These are phyloP conservation scores for Pythium periplocum DNA, from an alignment of 352 stramenopile genomes.

Conservation along the genomic window DNA sequence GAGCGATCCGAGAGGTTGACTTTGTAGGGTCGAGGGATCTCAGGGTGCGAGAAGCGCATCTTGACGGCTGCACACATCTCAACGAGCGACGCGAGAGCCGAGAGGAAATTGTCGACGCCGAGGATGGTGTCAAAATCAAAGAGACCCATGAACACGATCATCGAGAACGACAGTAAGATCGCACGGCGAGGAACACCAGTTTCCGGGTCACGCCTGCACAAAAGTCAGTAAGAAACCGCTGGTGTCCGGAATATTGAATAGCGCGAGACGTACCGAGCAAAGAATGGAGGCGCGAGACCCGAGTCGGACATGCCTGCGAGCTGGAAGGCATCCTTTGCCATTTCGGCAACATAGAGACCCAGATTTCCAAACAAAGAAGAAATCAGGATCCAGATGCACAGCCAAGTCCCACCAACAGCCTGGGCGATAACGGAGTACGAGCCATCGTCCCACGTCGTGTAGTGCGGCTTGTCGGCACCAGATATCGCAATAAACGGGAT, in stretches of 20 bases:
- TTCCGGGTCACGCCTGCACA: constrained; percentile 38
- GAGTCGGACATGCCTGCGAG: constrained; percentile 78
- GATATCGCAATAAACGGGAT: too few species aligned
- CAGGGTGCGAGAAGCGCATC: constrained; percentile 70
- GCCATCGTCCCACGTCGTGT: too few species aligned
- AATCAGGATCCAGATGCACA: constrained; percentile 57
- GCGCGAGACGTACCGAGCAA: constrained; percentile 45
- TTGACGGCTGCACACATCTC: constrained; percentile 74
- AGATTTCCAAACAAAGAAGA: constrained; percentile 75
- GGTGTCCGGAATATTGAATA: too few species aligned
- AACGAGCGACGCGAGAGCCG: constrained; percentile 59
- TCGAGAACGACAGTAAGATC: constrained; percentile 67
- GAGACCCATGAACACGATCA: constrained; percentile 74
- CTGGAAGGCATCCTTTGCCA: constrained; percentile 80
- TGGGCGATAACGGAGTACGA: too few species aligned
- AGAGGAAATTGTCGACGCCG: constrained; percentile 79
- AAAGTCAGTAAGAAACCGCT: not conserved
- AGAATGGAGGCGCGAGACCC: constrained; percentile 72
- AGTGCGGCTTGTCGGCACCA: too few species aligned
- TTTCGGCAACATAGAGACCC: constrained; percentile 77
- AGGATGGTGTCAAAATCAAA: constrained; percentile 83
- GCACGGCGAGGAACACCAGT: constrained; percentile 61
- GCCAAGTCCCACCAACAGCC: too few species aligned
- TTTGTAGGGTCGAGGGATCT: constrained; percentile 69
- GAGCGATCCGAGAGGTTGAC: constrained; percentile 62